phyloP scores from a whole-genome alignment of 116 monocot species.

The Posidonia oceanica region DNA sequence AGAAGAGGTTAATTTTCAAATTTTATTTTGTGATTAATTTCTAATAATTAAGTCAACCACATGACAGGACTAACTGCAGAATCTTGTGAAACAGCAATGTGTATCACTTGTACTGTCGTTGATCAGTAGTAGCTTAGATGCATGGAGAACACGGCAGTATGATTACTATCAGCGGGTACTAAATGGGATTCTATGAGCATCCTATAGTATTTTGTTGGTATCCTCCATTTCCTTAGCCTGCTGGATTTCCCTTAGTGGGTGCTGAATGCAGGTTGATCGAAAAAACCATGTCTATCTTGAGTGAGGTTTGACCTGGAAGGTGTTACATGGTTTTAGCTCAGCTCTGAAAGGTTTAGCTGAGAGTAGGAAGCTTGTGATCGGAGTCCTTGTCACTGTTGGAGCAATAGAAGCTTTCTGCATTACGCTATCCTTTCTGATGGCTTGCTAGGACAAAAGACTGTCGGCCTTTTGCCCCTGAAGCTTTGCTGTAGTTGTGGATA shows the following conservation, averaged over 20 bases:
- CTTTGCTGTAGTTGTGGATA: slow-evolving; percentile 2
- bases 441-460: neutral
- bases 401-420: neutral
- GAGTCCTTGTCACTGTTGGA: neutral
- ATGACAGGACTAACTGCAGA: neutral
- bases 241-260: neutral
- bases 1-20: slow-evolving; percentile 63
- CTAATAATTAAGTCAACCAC: neutral
- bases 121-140: slow-evolving; percentile 99
- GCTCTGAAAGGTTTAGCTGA: neutral
- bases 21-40: neutral
- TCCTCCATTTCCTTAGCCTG: neutral
- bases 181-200: slow-evolving; percentile 83
- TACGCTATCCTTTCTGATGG: neutral
- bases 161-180: slow-evolving; percentile 96
- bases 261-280: neutral
- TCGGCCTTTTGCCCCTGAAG: neutral
- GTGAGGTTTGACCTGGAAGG: neutral
- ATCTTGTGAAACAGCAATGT: slow-evolving; percentile 75
- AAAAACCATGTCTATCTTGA: neutral
- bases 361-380: neutral
- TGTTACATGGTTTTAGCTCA: neutral
- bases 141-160: slow-evolving; percentile 95
- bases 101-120: slow-evolving; percentile 94
- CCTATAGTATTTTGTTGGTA: neutral